Base-by-base conservation (phyloP, 2,329 filamentous ascomycete genomes). In the Colletotrichum sp. region DNA sequence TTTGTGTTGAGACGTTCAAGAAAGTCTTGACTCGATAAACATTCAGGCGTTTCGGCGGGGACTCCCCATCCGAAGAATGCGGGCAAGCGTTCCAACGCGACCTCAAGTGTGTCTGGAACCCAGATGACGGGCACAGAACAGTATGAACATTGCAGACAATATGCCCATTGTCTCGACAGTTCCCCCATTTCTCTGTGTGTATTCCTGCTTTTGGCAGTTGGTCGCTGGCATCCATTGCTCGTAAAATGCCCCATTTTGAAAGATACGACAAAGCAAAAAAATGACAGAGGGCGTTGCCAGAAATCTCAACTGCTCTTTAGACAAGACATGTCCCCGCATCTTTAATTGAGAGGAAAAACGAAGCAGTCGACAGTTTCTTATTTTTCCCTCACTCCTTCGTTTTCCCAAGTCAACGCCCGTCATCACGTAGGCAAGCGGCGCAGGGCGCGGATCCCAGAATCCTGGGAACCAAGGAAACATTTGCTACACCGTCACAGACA, bases 21-120 rank as follows among this genome's bases (percentile, higher is more conserved):
- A 64, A 57, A 64, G 69, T 59, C 70, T 63, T 76, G 63, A 52
- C 32, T 76, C 63, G 44, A 76, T 64, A 59, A 36, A 72, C 57
- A 73, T 30, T 21, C 36, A 64, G 7, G 44, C 49, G 39, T 68
- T 76, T 69, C 63, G 69, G 64, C 73, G 69, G 73, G 36, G 70
- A 59, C 32, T 73, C 16, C 24, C 70, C 70, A 39, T 76, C 70
- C 44, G 57, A 69, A 72, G 57, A 59, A 68, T 49, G 52, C 30
- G 16, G 59, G 57, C 21, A 24, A 32, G 70, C 64, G 63, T 76
- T 69, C 69, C 73, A 75, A 49, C 64, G 64, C 66, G 39, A 49
- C 21, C n/a, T 28, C 44, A 60, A 59, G 39, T 21, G 59, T 71
- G 67, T n/a, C 26, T 60, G 26, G 34, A 26, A 68, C 28, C 13